Evolutionary conservation across 345 rosid species (phyloP).

Genomic region (Syzygium jambos): DNA sequence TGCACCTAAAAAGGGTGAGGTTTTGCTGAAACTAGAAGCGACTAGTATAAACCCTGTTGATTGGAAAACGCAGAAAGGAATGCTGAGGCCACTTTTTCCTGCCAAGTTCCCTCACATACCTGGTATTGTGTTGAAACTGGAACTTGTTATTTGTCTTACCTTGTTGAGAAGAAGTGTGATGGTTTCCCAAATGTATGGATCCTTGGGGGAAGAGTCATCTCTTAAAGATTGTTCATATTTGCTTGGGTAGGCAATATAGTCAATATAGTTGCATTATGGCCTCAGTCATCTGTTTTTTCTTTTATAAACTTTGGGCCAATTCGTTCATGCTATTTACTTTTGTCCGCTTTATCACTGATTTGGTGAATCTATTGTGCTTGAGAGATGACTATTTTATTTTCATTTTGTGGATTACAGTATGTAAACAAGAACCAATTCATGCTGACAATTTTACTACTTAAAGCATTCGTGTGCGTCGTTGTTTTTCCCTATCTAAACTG

Average conservation of each 20-base stretch:
- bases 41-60: conserved; percentile 9
- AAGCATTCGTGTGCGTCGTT: background rate
- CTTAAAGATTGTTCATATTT: background rate
- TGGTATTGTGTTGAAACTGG: background rate
- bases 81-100: conserved; percentile 6
- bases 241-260: background rate
- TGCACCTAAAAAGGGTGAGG: background rate
- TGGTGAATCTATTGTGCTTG: background rate
- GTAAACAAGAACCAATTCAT: background rate
- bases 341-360: background rate
- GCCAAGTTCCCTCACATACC: conserved; percentile 19
- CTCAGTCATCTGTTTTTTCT: background rate
- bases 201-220: background rate
- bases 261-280: background rate
- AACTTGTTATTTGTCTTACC: background rate
- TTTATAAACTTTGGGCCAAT: background rate
- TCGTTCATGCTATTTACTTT: background rate
- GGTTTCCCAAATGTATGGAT: background rate
- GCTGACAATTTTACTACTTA: background rate
- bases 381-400: background rate
- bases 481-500: background rate
- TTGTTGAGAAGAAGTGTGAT: background rate
- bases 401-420: background rate
- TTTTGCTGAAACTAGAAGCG: conserved; percentile 8
- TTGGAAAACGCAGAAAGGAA: conserved; percentile 15